A percentile compares a stretch with the other conserved stretches of the same genome.
Conservation (phyloP, 176 grass and related monocot species). For the Oryza rufipogon region DNA sequence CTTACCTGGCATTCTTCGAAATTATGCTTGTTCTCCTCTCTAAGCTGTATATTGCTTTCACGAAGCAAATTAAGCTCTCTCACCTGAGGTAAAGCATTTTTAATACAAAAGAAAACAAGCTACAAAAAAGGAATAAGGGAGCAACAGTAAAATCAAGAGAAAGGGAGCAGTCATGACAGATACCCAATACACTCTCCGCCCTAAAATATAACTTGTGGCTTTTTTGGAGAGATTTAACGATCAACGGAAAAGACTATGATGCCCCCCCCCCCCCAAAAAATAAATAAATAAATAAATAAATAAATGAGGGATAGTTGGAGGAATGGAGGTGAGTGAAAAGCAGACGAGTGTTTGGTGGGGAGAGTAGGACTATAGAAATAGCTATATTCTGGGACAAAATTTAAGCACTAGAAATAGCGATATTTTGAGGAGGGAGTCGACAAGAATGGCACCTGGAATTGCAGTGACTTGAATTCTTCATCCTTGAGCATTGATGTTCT, state of each 20-base stretch:
- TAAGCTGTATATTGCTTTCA: slow-evolving; percentile 99
- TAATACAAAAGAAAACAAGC: slow-evolving; percentile 27
- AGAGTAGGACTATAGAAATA: no score
- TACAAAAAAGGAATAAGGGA: not conserved
- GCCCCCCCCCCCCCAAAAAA: no score
- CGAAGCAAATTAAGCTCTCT: slow-evolving; percentile 99
- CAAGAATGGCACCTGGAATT: slow-evolving; percentile 67
- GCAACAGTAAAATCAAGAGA: not conserved
- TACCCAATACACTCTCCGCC: not conserved
- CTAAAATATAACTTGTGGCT: no score
- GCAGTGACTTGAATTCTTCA: slow-evolving; percentile 92
- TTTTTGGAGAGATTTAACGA: no score
- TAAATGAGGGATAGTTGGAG: no score
- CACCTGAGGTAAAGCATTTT: slow-evolving; percentile 53
- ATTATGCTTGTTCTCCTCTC: slow-evolving; percentile 94
- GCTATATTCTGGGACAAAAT: no score
- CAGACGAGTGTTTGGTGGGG: no score
- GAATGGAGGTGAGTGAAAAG: no score
- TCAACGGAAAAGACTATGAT: no score
- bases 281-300: no score
- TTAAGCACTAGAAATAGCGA: no score
- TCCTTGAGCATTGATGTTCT: slow-evolving; percentile 78
- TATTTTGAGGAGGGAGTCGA: not conserved
- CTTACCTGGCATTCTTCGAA: slow-evolving; percentile 94
- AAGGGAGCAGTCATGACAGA: not conserved